Percentiles rank a stretch among this genome's conserved stretches.
These are phyloP conservation scores for Podospora fimiseda DNA, from an alignment of 495 filamentous ascomycete species.

Conservation along the genomic window DNA sequence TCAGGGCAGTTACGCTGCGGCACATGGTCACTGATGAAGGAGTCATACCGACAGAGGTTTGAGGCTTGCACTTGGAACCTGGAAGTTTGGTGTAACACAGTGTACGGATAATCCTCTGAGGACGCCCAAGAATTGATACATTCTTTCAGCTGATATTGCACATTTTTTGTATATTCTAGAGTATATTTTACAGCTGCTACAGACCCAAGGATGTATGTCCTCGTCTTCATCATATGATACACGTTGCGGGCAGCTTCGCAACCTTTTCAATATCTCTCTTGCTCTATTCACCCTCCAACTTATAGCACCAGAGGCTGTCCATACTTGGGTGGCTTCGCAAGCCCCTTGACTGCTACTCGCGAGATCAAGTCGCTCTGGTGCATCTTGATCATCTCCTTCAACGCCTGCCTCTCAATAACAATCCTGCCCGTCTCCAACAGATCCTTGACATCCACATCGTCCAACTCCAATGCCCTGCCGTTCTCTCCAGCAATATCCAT, in stretches of 20 bases:
- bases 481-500: slow-evolving; percentile 55
- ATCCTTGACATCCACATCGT: slow-evolving; percentile 90
- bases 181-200: too few relatives aligned
- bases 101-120: too few relatives aligned
- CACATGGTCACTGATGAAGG: too few relatives aligned
- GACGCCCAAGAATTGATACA: too few relatives aligned
- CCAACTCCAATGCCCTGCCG: slow-evolving; percentile 58
- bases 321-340: slow-evolving; percentile 13
- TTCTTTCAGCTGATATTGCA: too few relatives aligned
- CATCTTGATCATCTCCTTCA: slow-evolving; percentile 64
- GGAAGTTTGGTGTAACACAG: too few relatives aligned
- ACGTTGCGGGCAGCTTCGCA: not conserved
- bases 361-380: slow-evolving; percentile 69
- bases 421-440: slow-evolving; percentile 75
- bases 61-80: too few relatives aligned
- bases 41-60: too few relatives aligned
- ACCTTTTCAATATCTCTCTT: not conserved
- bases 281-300: not conserved
- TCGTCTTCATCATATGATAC: slow-evolving; percentile 18
- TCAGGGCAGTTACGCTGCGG: too few relatives aligned
- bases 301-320: slow-evolving; percentile 16
- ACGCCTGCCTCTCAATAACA: slow-evolving; percentile 76
- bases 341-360: slow-evolving; percentile 30
- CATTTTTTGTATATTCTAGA: too few relatives aligned
- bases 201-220: too few relatives aligned